A percentile compares a stretch with the other conserved stretches of the same genome.
Conservation (phyloP, 768 basidiomycete genomes). For the Dioszegia aurantiaca region DNA sequence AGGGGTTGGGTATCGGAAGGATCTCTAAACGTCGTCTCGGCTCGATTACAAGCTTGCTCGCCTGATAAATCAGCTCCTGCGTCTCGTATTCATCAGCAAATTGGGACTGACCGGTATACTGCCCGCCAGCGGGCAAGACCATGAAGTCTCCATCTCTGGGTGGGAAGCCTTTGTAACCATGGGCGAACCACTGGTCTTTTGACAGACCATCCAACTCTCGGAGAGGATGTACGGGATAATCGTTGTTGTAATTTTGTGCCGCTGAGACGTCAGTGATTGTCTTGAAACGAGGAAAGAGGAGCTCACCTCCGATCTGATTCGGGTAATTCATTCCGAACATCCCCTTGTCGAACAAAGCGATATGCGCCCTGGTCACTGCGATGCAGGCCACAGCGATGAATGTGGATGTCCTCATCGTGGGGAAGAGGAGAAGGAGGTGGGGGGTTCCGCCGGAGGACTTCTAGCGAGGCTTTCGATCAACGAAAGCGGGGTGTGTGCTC, state of each 20-base stretch:
- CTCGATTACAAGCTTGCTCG: constrained; percentile 27
- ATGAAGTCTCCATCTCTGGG: constrained; percentile 37
- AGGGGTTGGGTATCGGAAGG: constrained; percentile 13
- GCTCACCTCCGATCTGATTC: constrained; percentile 27
- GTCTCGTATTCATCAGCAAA: too few relatives aligned
- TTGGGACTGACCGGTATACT: constrained; percentile 27
- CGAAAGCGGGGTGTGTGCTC: background rate
- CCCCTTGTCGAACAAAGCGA: constrained; percentile 19
- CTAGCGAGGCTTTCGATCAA: constrained; percentile 4
- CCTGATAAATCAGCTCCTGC: constrained; percentile 14
- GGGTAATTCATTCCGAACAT: constrained; percentile 44
- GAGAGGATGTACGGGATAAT: constrained; percentile 33
- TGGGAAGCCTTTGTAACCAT: constrained; percentile 34
- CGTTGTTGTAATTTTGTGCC: constrained; percentile 30
- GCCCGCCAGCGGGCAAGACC: constrained; percentile 34
- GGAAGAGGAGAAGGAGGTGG: constrained; percentile 6
- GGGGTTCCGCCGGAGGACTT: background rate
- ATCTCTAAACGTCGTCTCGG: constrained; percentile 18
- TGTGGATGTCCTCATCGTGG: constrained; percentile 16
- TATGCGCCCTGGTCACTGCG: constrained; percentile 9
- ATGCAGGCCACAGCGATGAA: background rate
- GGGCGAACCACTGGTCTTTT: constrained; percentile 37
- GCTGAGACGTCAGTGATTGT: background rate
- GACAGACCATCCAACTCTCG: constrained; percentile 19
- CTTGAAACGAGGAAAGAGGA: background rate